phyloP scores from a whole-genome alignment of 2,329 filamentous ascomycete species.

The Beauveria brongniartii region DNA sequence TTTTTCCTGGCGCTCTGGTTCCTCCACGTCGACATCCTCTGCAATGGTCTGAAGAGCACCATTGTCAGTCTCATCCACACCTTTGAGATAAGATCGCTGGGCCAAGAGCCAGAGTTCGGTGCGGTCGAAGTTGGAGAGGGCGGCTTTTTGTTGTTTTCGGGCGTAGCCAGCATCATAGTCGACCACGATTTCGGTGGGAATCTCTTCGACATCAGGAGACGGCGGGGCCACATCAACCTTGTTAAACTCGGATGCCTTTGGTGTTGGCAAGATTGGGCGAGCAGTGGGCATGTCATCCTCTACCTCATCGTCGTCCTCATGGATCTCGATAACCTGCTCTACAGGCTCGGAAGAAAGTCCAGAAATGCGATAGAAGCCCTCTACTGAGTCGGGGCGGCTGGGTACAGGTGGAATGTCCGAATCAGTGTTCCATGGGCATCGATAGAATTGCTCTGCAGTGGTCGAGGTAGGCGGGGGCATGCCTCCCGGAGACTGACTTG shows the following conservation, averaged over 20 bases:
- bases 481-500: slow-evolving; percentile 44
- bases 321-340: slow-evolving; percentile 60
- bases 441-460: slow-evolving; percentile 88
- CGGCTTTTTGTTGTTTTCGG: slow-evolving; percentile 61
- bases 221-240: slow-evolving; percentile 25
- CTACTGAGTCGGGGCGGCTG: slow-evolving; percentile 28
- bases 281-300: slow-evolving; percentile 61
- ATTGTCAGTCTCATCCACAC: slow-evolving; percentile 45
- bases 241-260: slow-evolving; percentile 22
- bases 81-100: slow-evolving; percentile 69
- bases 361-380: slow-evolving; percentile 30
- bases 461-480: slow-evolving; percentile 68
- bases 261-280: slow-evolving; percentile 34
- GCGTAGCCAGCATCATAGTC: slow-evolving; percentile 72
- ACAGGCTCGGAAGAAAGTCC: slow-evolving; percentile 40
- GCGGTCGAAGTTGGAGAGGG: slow-evolving; percentile 69
- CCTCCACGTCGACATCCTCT: slow-evolving; percentile 26
- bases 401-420: slow-evolving; percentile 29
- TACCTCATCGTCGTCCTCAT: slow-evolving; percentile 37
- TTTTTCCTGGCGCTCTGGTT: slow-evolving; percentile 15
- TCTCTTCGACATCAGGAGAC: slow-evolving; percentile 46
- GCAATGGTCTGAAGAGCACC: slow-evolving; percentile 29
- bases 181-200: slow-evolving; percentile 55
- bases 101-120: slow-evolving; percentile 81
- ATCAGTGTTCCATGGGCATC: slow-evolving; percentile 62